Evolutionary conservation across 2,329 filamentous ascomycete species (phyloP).

Genomic region (Calonectria honghensis): DNA sequence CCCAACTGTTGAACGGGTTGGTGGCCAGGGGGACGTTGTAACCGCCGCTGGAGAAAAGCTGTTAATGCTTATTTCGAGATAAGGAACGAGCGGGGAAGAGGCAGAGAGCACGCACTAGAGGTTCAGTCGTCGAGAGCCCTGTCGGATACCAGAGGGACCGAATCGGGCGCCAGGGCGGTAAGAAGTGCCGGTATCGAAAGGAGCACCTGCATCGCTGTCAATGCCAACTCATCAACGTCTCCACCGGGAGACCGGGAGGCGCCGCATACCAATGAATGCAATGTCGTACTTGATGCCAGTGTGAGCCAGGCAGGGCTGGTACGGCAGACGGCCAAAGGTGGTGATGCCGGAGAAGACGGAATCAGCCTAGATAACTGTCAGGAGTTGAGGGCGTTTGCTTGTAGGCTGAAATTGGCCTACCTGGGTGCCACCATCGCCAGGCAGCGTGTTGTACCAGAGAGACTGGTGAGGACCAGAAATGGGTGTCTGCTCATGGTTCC

Average conservation of each 20-base stretch:
- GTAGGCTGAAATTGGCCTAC: constrained; percentile 60
- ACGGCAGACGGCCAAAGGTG: constrained; percentile 87
- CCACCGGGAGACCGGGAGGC: constrained; percentile 35
- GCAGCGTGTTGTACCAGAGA: constrained; percentile 88
- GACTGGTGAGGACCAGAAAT: constrained; percentile 82
- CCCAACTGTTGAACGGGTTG: constrained; percentile 88
- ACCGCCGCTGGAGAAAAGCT: constrained; percentile 77
- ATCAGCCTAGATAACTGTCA: constrained; percentile 76
- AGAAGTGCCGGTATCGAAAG: constrained; percentile 90
- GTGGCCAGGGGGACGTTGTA: constrained; percentile 89
- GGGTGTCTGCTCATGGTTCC: constrained; percentile 75
- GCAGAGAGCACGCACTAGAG: constrained; percentile 81
- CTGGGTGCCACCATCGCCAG: constrained; percentile 89
- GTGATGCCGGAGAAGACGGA: constrained; percentile 92
- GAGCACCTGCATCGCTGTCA: constrained; percentile 74
- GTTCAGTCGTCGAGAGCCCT: constrained; percentile 89
- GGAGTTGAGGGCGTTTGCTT: background rate
- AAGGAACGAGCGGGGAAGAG: constrained; percentile 46
- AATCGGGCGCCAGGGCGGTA: constrained; percentile 90
- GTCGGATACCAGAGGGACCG: constrained; percentile 88
- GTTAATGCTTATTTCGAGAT: background rate
- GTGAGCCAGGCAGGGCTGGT: constrained; percentile 84
- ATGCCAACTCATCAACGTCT: constrained; percentile 22
- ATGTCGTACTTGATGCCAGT: constrained; percentile 86
- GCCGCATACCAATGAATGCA: constrained; percentile 82